These are phyloP conservation scores for Syzygium jambos DNA, from an alignment of 345 rosid species.

Conservation along the genomic window DNA sequence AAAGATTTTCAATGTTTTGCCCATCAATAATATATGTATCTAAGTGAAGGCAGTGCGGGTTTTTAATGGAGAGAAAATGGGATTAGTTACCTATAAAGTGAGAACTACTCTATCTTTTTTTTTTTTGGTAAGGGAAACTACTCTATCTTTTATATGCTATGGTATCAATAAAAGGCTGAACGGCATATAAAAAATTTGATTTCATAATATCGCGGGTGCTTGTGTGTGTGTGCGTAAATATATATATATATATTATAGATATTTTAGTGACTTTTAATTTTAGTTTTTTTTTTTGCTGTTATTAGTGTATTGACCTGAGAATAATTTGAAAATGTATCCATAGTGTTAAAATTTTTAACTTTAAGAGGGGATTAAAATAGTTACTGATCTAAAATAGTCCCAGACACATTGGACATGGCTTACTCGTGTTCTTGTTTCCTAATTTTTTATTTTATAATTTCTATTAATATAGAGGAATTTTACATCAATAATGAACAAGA, in stretches of 20 bases:
- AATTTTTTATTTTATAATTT: not conserved
- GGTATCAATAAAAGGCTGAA: not conserved
- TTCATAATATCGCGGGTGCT: not conserved
- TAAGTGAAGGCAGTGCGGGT: not conserved
- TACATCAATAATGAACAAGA: not conserved
- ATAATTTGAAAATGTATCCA: not conserved
- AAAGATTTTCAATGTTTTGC: not conserved
- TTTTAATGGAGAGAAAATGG: not conserved
- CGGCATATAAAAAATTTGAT: too few species aligned
- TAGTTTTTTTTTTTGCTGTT: not conserved
- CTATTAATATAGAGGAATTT: not conserved
- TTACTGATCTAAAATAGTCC: not conserved
- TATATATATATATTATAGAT: too few species aligned
- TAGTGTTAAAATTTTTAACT: not conserved
- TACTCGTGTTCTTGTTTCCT: not conserved
- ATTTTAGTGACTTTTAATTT: not conserved
- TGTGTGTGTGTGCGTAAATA: too few species aligned
- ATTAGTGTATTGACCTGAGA: not conserved
- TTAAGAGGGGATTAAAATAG: not conserved
- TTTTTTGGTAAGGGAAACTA: not conserved
- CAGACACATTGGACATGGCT: not conserved
- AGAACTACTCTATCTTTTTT: not conserved
- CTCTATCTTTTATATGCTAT: not conserved
- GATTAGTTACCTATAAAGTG: not conserved
- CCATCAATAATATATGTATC: not conserved